Base-by-base conservation (phyloP, 345 rosid genomes). In the Bretschneidera sinensis region DNA sequence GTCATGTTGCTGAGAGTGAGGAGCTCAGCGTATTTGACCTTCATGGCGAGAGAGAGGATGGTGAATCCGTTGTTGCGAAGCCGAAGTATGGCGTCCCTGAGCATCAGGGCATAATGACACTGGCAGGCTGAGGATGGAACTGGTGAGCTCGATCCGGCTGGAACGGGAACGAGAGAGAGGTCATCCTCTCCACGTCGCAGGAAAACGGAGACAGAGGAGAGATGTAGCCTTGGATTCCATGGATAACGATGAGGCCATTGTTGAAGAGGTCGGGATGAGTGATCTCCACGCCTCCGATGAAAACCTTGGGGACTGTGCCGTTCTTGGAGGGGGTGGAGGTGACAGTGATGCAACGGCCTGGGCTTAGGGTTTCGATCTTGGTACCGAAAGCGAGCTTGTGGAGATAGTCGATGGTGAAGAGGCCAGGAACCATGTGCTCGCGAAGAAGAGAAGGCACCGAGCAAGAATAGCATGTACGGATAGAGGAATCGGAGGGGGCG, bases 391-490 rank as follows among this genome's bases (percentile, higher is more conserved):
- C 49, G 9, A 85, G 84, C 21, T 70, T 73, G 6, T 69, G 78
- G 70, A 85, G 91, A 66, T 85, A 85, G 54, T 70, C 71, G 55
- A 70, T 63, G 51, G 83, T 64, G 74, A 79, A 83, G 56, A 83
- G 84, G 31, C 88, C 88, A 0, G 88, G 88, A 58, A 85, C 81
- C 19, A 85, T 69, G 80, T 83, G 88, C 62, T 85, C 91, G 9
- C 78, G 83, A 74, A 85, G 88, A 63, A 85, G 75, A 49, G 66
- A 62, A 2, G 78, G 73, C 16, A 63, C 45, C 17, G 84, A 77
- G 68, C 88, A 85, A 25, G 88, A 73, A 51, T 39, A 34, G 65
- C 88, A 83, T 0, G 84, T 57, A 18, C 70, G 69, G 70, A 83
- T 48, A 17, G 91, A 80, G 57, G 86, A 65, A 51, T 81, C 85